Conservation (phyloP, 345 rosid genomes). For the Barbarea vulgaris region DNA sequence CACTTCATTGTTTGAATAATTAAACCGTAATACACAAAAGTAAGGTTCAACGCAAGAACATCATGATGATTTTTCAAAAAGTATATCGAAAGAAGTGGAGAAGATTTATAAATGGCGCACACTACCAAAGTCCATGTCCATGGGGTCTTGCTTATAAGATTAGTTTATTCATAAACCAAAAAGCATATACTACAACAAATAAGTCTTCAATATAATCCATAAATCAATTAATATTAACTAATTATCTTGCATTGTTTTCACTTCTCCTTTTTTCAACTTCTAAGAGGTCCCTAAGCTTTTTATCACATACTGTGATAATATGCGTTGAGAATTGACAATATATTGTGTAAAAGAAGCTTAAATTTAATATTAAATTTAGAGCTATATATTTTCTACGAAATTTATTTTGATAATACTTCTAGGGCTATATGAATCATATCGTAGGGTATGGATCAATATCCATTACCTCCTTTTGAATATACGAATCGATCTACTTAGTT, state of each 20-base stretch:
- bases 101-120: slow-evolving; percentile 14
- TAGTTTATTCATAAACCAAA: slow-evolving; percentile 6
- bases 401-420: background rate
- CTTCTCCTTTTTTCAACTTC: background rate
- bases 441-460: background rate
- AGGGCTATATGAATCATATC: background rate
- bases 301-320: background rate
- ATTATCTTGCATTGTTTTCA: slow-evolving; percentile 10
- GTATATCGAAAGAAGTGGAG: slow-evolving; percentile 27
- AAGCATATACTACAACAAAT: slow-evolving; percentile 5
- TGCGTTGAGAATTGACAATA: slow-evolving; percentile 18
- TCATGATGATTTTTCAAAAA: slow-evolving; percentile 31
- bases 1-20: slow-evolving; percentile 35
- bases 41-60: slow-evolving; percentile 34
- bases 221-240: background rate
- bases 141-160: slow-evolving; percentile 9
- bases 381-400: background rate
- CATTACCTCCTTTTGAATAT: slow-evolving; percentile 1
- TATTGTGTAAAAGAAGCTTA: background rate
- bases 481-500: background rate
- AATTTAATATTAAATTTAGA: background rate
- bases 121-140: slow-evolving; percentile 33
- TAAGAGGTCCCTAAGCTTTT: slow-evolving; percentile 31
- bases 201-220: background rate
- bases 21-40: slow-evolving; percentile 28